Evolutionary conservation across 805 yeast genomes (phyloP), one percentile per base, ranked within the genome.

Genomic region (Ogataea thermomethanolica): DNA sequence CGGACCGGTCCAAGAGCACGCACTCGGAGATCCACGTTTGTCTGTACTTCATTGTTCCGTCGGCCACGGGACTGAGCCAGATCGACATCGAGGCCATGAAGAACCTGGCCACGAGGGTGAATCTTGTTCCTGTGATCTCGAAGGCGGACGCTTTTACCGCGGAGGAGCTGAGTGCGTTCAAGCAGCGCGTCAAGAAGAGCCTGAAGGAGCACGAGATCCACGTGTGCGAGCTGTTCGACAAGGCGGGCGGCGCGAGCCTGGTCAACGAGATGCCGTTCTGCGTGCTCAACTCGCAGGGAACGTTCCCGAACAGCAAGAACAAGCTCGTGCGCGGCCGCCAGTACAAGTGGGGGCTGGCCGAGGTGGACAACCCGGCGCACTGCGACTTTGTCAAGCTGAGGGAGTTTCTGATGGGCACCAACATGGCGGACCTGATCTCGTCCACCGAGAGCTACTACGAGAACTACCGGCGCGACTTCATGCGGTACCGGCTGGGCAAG

Each of bases 321-420:
- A 62, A 70, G 24, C 45, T 62, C 3, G 84, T 84, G 22, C 71
- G 84, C 47, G 95, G 93, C 12, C 73, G 96, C 54, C 72, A 73
- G 55, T 90, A 88, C 65, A 71, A 68, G 12, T 90, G 96, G 96
- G 97, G 97, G 0, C 61, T 76, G 15, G 85, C 86, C 10, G 95
- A 89, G 56, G 84, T 86, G 29, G 95, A 85, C 55, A 82, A 87
- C 58, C 74, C 73, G 13, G 61, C 66, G 7, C 89, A 84, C 60
- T 86, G 95, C 62, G 96, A 91, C 58, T 88, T 88, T 55, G 48
- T 62, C 22, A 70, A 70, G 45, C 69, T 90, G 47, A 76, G 86
- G 49, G 73, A 78, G 25, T 62, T 87, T 27, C 65, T 90, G 35
- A 69, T 90, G 62, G 72, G 81, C 17, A 72, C 79, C 14, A 75